phyloP scores from a whole-genome alignment of 176 grass and related monocot genomes.

The Poa annua region DNA sequence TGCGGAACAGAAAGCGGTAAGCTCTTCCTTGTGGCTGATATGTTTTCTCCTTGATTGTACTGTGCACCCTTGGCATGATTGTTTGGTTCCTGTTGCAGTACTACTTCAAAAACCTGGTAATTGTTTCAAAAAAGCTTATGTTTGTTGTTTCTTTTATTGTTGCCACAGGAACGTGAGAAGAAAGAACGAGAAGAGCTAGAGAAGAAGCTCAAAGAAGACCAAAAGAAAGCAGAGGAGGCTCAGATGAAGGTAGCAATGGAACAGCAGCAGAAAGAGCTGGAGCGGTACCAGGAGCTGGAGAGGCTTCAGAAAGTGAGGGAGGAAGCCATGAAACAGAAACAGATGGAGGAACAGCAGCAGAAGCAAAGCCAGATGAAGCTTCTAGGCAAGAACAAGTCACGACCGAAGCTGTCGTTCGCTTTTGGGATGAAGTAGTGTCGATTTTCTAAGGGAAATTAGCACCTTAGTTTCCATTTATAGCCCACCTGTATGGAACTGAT shows the following conservation, averaged over 20 bases:
- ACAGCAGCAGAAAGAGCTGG: constrained; percentile 88
- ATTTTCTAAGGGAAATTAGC: neutral
- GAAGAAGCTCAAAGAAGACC: constrained; percentile 86
- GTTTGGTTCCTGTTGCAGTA: neutral
- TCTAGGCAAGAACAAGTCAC: constrained; percentile 90
- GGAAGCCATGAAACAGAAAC: constrained; percentile 81
- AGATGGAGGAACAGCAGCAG: constrained; percentile 86
- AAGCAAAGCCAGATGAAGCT: constrained; percentile 92
- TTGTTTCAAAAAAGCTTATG: neutral
- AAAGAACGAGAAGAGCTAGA: constrained; percentile 81
- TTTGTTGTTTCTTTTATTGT: neutral
- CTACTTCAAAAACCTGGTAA: neutral
- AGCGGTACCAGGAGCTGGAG: constrained; percentile 91
- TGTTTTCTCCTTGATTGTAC: neutral
- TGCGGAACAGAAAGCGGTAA: constrained; percentile 76
- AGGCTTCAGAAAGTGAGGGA: constrained; percentile 87
- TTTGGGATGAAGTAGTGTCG: constrained; percentile 74
- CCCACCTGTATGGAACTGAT: neutral
- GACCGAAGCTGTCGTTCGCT: constrained; percentile 84
- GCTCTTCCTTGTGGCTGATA: neutral
- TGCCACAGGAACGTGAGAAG: constrained; percentile 69
- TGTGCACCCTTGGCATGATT: constrained; percentile 3
- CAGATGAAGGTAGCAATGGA: constrained; percentile 81
- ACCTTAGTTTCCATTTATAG: constrained; percentile 35
- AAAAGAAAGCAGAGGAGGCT: constrained; percentile 83